phyloP scores from a whole-genome alignment of 2,329 filamentous ascomycete genomes.

The Ascochyta koolunga region DNA sequence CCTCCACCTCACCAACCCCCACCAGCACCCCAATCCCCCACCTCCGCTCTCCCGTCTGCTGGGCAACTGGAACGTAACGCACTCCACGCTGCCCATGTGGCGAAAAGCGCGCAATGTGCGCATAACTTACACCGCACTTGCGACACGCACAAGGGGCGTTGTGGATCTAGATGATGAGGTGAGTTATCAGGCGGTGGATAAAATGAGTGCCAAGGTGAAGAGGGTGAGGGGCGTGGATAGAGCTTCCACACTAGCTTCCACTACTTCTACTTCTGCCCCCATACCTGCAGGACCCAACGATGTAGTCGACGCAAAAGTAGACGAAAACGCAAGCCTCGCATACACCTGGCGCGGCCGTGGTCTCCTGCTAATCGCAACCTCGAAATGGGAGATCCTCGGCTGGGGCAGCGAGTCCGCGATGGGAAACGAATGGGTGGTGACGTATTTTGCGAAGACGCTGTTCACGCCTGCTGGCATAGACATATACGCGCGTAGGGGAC shows the following conservation, averaged over 20 bases:
- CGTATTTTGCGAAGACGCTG: constrained; percentile 81
- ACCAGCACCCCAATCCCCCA: constrained; percentile 21
- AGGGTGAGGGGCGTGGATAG: constrained; percentile 70
- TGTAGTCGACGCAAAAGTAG: constrained; percentile 8
- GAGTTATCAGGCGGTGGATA: constrained; percentile 65
- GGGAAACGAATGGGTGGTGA: constrained; percentile 72
- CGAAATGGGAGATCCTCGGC: constrained; percentile 82
- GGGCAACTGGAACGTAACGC: constrained; percentile 47
- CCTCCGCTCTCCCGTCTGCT: constrained; percentile 48
- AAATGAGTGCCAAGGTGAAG: constrained; percentile 59
- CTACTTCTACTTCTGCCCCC: not conserved
- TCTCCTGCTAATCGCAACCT: constrained; percentile 71
- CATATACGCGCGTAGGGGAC: constrained; percentile 70
- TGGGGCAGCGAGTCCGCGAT: constrained; percentile 65
- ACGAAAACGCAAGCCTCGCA: constrained; percentile 48
- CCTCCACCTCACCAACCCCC: constrained; percentile 29
- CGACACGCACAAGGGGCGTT: constrained; percentile 26
- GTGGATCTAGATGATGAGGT: constrained; percentile 72
- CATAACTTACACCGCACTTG: constrained; percentile 69
- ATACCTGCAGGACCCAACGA: not conserved
- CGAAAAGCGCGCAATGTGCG: constrained; percentile 77
- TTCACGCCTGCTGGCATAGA: constrained; percentile 86
- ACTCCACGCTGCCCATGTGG: constrained; percentile 69
- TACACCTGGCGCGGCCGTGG: constrained; percentile 78
- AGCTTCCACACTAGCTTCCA: constrained; percentile 45